Evolutionary conservation across 805 yeast species (phyloP), one percentile per base, ranked within the genome.

Genomic region (Nakazawaea ernobii): DNA sequence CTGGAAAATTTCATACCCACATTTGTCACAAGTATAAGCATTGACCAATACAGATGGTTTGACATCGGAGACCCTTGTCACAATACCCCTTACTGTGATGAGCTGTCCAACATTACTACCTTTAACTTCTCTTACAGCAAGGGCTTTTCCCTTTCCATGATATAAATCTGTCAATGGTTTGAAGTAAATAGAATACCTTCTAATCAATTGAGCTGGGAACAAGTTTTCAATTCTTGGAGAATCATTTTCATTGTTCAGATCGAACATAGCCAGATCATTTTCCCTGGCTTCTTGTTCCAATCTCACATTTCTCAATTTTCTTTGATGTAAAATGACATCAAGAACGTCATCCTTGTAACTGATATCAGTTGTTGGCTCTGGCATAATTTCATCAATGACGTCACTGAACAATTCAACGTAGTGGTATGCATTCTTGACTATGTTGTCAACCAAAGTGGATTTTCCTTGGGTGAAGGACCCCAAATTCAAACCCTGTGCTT

Each of bases 1-100:
- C 70, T 94, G 98, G 74, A 95, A 94, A 45, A 89, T 82, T 68
- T 94, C 99, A 66, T 79, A 85, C 42, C 99, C 99, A 73, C 99
- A 94, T 58, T 86, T 86, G 63, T 94, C 99, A 69, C 99, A 94
- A 6, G 98, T 88, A 63, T 92, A 95, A 1, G 99, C 98, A 57
- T 85, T 89, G 46, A 94, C 97, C 51, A 79, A 71, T 7, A 94
- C 87, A 6, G 88, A 74, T 4, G 99, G 99, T 65, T 91, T 92
- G 39, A 94, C 99, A 63, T 94, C 99, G 2, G 96, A 84, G 5
- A 91, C 96, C 55, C 99, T 75, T 8, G 98, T 94, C 43, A 92
- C 89, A 55, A 94, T 91, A 48, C 99, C 99, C 53, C 96, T 74
- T 4, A 91, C 86, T 0, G 97, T 91, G 58, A 94, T 86, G 52